Base-by-base conservation (phyloP, 75 land plant species). In the Pseudotsuga menziesii region DNA sequence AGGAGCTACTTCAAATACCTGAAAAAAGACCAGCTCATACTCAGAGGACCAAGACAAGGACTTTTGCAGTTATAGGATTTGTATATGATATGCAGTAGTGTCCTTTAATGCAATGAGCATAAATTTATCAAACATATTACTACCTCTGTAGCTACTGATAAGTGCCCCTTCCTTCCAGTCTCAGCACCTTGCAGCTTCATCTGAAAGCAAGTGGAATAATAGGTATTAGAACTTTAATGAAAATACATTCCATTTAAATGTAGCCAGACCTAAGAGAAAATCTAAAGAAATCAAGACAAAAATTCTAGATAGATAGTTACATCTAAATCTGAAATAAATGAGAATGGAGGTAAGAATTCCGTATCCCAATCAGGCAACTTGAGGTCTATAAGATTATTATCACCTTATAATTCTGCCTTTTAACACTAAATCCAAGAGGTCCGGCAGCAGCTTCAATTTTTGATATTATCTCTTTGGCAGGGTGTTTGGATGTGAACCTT, bases 1-100 rank as follows among this genome's bases (percentile, higher is more conserved):
- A 29, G 99, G 99, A 82, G 98, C 99, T 11, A 94, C 99, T 71
- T 97, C 98, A 85, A 94, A 97, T 17, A 97, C 98, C 99, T 96
- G 76, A 48, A 48, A 39, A 48, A 48, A 48, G 9, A 48, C 12
- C 12, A 48, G 54, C 54, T 48, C 12, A 48, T 44, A 7, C 9
- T 44, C 52, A 44, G 1, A 44, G 52, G 52, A 9, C 52, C 52
- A 44, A 44, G 9, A 44, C 52, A 44, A 7, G 52, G 52, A 44
- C 9, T 48, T 48, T 48, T 48, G 54, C 11, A 48, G 11, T 48
- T 48, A 48, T 48, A 9, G 54, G 11, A 48, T 48, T 48, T 48
- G 12, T 48, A 48, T 48, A 48, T 9, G 11, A 48, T 48, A 48
- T 48, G 13, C 12, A 48, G 54, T 48, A 48, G 54, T 48, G 54